phyloP scores from a whole-genome alignment of 1,284 basidiomycete genomes.

The Austroboletus niveus region DNA sequence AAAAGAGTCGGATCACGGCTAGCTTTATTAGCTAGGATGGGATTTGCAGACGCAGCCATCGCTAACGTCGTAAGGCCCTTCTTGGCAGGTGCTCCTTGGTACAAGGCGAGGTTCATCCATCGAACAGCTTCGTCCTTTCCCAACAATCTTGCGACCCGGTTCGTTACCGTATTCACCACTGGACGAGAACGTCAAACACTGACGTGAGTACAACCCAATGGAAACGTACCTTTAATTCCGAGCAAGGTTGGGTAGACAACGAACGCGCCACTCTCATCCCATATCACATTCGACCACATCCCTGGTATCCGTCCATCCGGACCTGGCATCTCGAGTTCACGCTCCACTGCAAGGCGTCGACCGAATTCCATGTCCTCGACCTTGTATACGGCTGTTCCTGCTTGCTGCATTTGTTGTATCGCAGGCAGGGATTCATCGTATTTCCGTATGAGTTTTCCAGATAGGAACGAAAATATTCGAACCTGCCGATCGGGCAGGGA shows the following conservation, averaged over 20 bases:
- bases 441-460: constrained; percentile 86
- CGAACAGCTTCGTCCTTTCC: constrained; percentile 95
- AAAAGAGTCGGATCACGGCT: constrained; percentile 90
- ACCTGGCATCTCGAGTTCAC: constrained; percentile 82
- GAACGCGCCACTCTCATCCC: constrained; percentile 97
- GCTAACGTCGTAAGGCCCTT: constrained; percentile 83
- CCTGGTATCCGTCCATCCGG: constrained; percentile 68
- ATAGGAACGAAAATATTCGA: constrained; percentile 89
- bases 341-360: constrained; percentile 87
- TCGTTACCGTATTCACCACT: constrained; percentile 95
- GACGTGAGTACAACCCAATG: not conserved
- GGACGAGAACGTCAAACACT: constrained; percentile 1
- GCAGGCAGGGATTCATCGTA: constrained; percentile 95
- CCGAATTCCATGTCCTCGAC: constrained; percentile 99
- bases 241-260: constrained; percentile 91
- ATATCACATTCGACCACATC: constrained; percentile 83
- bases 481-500: constrained; percentile 92
- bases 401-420: constrained; percentile 96
- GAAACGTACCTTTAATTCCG: constrained; percentile 83
- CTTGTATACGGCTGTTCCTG: constrained; percentile 85
- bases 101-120: constrained; percentile 86
- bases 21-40: constrained; percentile 82
- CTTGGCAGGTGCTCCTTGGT: constrained; percentile 92
- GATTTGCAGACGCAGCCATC: constrained; percentile 95
- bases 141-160: constrained; percentile 85